Conservation (phyloP, 345 rosid genomes). For the Murraya paniculata region DNA sequence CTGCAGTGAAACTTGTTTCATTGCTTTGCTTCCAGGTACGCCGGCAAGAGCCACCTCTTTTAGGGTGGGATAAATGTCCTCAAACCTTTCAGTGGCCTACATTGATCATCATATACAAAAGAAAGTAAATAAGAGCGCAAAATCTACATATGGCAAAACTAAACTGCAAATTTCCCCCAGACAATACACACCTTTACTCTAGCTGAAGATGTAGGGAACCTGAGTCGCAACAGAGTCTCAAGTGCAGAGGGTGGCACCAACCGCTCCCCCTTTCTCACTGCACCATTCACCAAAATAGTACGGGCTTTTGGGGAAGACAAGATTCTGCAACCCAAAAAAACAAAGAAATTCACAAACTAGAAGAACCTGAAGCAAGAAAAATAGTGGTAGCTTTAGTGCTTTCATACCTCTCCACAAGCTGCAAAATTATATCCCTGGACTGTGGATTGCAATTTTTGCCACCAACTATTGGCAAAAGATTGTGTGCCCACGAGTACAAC, state of each 20-base stretch:
- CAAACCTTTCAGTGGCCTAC: slow-evolving; percentile 85
- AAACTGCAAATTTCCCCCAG: slow-evolving; percentile 7
- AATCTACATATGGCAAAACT: background rate
- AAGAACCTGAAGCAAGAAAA: background rate
- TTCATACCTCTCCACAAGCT: slow-evolving; percentile 48
- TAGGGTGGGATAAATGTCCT: slow-evolving; percentile 51
- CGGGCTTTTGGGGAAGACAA: slow-evolving; percentile 58
- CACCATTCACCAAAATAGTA: slow-evolving; percentile 63
- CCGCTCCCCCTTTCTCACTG: slow-evolving; percentile 71
- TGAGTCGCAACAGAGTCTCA: slow-evolving; percentile 55
- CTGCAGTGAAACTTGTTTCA: slow-evolving; percentile 69
- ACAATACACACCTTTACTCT: slow-evolving; percentile 54
- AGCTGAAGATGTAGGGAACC: slow-evolving; percentile 63
- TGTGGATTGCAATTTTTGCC: slow-evolving; percentile 59
- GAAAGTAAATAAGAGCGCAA: slow-evolving; percentile 7
- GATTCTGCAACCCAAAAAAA: slow-evolving; percentile 34
- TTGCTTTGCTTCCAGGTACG: slow-evolving; percentile 63
- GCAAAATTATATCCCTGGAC: slow-evolving; percentile 73
- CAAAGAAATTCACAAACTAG: background rate
- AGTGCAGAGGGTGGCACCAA: slow-evolving; percentile 60
- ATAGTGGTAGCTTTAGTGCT: background rate
- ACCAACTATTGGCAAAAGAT: slow-evolving; percentile 49
- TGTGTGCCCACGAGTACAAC: slow-evolving; percentile 56
- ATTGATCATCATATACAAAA: slow-evolving; percentile 10
- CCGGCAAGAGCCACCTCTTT: slow-evolving; percentile 80